A percentile compares a stretch with the other conserved stretches of the same genome.
phyloP scores from a whole-genome alignment of 2,329 filamentous ascomycete genomes.

The Hypoxylon sp. region DNA sequence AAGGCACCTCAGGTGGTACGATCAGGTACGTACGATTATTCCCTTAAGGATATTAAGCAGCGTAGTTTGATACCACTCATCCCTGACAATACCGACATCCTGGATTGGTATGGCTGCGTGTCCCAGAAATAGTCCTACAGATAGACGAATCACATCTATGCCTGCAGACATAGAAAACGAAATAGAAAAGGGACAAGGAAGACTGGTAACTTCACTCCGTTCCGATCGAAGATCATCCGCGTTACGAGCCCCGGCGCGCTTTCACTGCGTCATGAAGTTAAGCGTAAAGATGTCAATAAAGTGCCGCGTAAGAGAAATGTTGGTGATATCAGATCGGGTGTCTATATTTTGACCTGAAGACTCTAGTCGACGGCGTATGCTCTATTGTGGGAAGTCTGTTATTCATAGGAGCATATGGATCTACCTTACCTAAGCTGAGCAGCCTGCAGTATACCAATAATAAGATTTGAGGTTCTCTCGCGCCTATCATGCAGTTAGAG shows the following conservation, averaged over 20 bases:
- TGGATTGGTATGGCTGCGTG: neutral
- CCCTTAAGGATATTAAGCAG: neutral
- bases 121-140: neutral
- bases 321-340: no score
- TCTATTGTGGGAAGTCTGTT: neutral
- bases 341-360: no score
- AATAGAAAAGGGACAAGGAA: no score
- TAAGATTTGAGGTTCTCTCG: neutral
- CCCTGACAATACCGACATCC: neutral
- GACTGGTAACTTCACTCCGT: no score
- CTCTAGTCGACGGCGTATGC: no score
- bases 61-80: neutral
- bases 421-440: neutral
- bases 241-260: no score
- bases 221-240: no score
- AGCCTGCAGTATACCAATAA: neutral
- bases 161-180: no score
- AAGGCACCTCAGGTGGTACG: no score
- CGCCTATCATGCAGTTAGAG: neutral
- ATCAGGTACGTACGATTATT: neutral
- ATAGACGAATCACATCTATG: neutral
- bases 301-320: no score
- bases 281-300: no score
- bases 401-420: neutral
- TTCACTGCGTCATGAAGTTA: no score